Evolutionary conservation across 2,329 filamentous ascomycete genomes (phyloP).

Genomic region (Plectosphaerella cucumerina): DNA sequence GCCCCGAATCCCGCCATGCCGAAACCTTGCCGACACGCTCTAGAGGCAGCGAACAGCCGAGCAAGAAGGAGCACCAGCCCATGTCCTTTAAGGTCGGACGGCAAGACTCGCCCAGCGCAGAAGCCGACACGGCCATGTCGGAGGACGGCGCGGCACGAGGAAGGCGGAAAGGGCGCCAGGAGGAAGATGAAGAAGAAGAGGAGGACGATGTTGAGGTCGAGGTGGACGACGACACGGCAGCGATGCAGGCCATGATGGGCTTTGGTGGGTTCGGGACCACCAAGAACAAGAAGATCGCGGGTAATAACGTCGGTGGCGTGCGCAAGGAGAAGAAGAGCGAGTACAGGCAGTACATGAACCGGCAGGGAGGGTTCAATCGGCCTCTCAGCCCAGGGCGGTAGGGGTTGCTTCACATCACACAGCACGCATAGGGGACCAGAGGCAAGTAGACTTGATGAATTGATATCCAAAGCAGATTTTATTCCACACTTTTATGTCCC

Average conservation of each 20-base stretch:
- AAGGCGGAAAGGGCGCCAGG: slow-evolving; percentile 6
- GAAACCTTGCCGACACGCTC: slow-evolving; percentile 27
- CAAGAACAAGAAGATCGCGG: slow-evolving; percentile 81
- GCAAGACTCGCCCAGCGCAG: slow-evolving; percentile 19
- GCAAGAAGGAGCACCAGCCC: slow-evolving; percentile 18
- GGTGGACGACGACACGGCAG: slow-evolving; percentile 63
- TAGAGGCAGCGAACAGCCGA: background rate
- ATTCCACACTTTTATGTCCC: too few species aligned
- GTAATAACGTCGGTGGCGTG: slow-evolving; percentile 79
- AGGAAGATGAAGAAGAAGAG: slow-evolving; percentile 22
- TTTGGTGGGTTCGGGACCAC: slow-evolving; percentile 83
- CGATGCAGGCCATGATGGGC: slow-evolving; percentile 85
- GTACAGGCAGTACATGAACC: slow-evolving; percentile 97
- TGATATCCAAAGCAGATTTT: too few species aligned
- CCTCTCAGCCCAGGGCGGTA: slow-evolving; percentile 59
- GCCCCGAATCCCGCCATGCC: slow-evolving; percentile 12
- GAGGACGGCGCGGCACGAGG: slow-evolving; percentile 18
- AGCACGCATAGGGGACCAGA: background rate
- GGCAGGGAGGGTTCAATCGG: slow-evolving; percentile 75
- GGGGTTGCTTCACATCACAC: background rate
- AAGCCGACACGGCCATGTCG: slow-evolving; percentile 19
- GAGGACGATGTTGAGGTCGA: slow-evolving; percentile 47
- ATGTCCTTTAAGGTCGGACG: slow-evolving; percentile 32
- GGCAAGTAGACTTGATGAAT: background rate
- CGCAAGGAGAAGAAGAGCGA: slow-evolving; percentile 91